Evolutionary conservation across 2,329 filamentous ascomycete species (phyloP), one percentile per base, ranked within the genome.

Genomic region (Ambrosiella cleistominuta): DNA sequence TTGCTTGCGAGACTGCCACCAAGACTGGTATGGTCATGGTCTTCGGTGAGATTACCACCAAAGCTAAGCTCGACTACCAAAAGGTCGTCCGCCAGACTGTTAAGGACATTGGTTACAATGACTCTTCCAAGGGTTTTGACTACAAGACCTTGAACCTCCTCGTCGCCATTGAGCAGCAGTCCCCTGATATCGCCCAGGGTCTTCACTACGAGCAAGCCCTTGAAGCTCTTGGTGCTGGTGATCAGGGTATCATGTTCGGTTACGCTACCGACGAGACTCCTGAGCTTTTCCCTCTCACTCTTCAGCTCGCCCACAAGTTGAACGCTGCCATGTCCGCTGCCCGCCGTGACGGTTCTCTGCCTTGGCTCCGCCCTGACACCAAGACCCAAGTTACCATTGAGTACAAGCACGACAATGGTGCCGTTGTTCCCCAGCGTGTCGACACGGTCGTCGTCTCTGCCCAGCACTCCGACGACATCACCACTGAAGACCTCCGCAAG

Each of bases 1-100:
- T 97, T 67, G 93, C 93, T 72, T 98, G 93, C 75, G 93, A 98
- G 81, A 96, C 91, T 65, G 93, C 93, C 68, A 95, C 93, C 78
- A 98, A 98, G 87, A 98, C 93, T 66, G 93, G 93, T 74, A 87
- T 98, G 93, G 80, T 98, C 74, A 97, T 98, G 93, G 85, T 95
- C 71, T 95, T 95, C 64, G 89, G 89, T 75, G 93, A 98, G 74
- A 98, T 98, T 74, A 94, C 89, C 74, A 97, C 93, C 77, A 93
- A 95, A 79, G 84, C 91, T 74, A 80, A 77, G 66, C 78, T 97
- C 67, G 93, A 98, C 80, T 98, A 96, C 85, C 93, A 98, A 75
- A 95, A 90, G 79, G 80, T 96, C 68, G 88, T 98, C 73, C 91
- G 93, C 73, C 75, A 83, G 64, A 82, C 90, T 71, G 89, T 98